A percentile compares a stretch with the other conserved stretches of the same genome.
These are phyloP conservation scores for Kodamaea arcana DNA, from an alignment of 1,139 yeast genomes.

Conservation along the genomic window DNA sequence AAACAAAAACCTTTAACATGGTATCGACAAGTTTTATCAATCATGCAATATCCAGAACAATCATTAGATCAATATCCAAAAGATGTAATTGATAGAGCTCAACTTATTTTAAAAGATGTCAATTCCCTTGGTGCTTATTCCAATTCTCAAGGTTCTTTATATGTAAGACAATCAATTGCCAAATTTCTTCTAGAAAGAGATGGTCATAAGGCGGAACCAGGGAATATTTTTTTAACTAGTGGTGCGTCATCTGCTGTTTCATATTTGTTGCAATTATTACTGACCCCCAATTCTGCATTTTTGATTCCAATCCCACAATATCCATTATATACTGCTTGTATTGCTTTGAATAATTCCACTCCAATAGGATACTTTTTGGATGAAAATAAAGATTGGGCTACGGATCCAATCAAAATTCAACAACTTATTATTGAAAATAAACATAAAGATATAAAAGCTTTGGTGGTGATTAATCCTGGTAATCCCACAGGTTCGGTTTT, in stretches of 20 bases:
- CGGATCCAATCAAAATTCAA: conserved; percentile 66
- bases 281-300: conserved; percentile 69
- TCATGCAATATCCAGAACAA: conserved; percentile 75
- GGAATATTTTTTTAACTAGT: conserved; percentile 75
- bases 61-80: conserved; percentile 44
- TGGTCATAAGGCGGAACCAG: conserved; percentile 52
- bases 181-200: conserved; percentile 72
- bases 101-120: conserved; percentile 50
- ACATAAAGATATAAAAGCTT: conserved; percentile 63
- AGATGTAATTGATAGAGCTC: conserved; percentile 76
- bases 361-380: conserved; percentile 84
- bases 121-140: conserved; percentile 95
- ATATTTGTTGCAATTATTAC: conserved; percentile 65
- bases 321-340: conserved; percentile 90
- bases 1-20: conserved; percentile 94
- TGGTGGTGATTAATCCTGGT: conserved; percentile 95
- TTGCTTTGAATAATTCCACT: conserved; percentile 75
- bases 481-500: conserved; percentile 94
- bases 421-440: conserved; percentile 35
- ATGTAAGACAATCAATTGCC: conserved; percentile 74
- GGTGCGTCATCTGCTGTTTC: conserved; percentile 95
- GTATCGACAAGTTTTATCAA: conserved; percentile 83
- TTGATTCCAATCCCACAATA: conserved; percentile 97
- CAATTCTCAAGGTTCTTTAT: conserved; percentile 79
- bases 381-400: conserved; percentile 79